Base-by-base conservation (phyloP, 2,329 filamentous ascomycete species). In the Mycogone perniciosa region DNA sequence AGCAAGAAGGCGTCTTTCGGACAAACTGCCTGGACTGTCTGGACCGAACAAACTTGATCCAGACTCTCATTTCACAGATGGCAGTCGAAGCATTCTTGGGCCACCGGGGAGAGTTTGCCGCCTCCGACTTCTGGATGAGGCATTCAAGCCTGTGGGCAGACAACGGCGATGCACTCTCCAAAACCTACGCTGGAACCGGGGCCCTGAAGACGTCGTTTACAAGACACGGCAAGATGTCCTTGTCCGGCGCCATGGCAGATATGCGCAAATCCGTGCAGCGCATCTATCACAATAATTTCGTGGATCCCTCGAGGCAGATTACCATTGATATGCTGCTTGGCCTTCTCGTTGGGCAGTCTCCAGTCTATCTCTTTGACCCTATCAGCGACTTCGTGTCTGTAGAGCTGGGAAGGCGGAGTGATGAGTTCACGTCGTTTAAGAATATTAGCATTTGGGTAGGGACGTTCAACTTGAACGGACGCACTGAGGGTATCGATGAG, bases 1-100 rank as follows among this genome's bases (percentile, higher is more conserved):
- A 95, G 64, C 93, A 99, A 68, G 89, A 95, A 64, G 92, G 93
- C n/a, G 81, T 95, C 5, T 97, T 97, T 67, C 81, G 92, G 55
- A 96, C 91, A 4, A 99, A 99, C 62, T 99, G 93, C 65, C 76
- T 99, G 29, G 93, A 99, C 67, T 99, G 93, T 65, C 74, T 99
- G 40, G 93, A 99, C 66, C 83, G 93, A 52, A 99, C 93, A 6
- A 99, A 99, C 64, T 75, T 97, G 30, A 89, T 99, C 30, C 93
- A 99, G 70, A 95, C 91, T 0, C 88, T 97, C 57, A 88, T 99
- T 60, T 96, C 91, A 52, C 87, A 90, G 61, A 91, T 96, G 86
- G 89, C 90, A 0, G 76, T 96, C 20, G 89, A 96, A 64, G 76
- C 85, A 0, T 97, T 97, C 60, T 72, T 99, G 4, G 71, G 72